Evolutionary conservation across 2,329 filamentous ascomycete species (phyloP).

Genomic region (Colletotrichum sp.): DNA sequence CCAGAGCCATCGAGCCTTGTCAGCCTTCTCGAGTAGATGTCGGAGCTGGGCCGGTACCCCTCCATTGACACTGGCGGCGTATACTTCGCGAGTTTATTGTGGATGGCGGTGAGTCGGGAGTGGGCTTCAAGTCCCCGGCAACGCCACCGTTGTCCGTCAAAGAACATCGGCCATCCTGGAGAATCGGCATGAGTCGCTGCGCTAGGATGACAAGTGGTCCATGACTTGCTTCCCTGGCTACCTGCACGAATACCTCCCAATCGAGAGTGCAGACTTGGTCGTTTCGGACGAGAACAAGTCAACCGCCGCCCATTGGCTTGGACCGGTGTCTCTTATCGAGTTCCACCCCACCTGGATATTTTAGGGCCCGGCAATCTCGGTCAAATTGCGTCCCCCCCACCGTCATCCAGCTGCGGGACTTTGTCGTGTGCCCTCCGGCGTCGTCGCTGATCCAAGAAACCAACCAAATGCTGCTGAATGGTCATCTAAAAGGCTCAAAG

Average conservation of each 20-base stretch:
- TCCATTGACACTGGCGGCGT: slow-evolving; percentile 1
- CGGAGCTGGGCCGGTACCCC: neutral
- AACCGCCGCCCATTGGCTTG: slow-evolving; percentile 2
- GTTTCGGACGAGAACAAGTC: slow-evolving; percentile 11
- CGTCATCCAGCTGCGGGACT: neutral
- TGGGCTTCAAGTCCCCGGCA: neutral
- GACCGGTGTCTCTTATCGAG: slow-evolving; percentile 10
- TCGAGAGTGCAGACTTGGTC: slow-evolving; percentile 4
- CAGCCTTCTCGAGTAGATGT: slow-evolving; percentile 5
- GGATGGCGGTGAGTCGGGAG: slow-evolving; percentile 20
- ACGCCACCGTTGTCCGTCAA: slow-evolving; percentile 1
- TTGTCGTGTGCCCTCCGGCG: slow-evolving; percentile 2
- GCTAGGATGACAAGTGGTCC: slow-evolving; percentile 1
- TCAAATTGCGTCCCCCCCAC: slow-evolving; percentile 19
- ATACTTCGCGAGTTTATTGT: neutral
- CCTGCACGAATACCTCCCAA: neutral
- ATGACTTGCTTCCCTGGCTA: slow-evolving; percentile 12
- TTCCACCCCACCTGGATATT: slow-evolving; percentile 11
- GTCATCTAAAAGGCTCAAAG: slow-evolving; percentile 3
- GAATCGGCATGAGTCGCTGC: slow-evolving; percentile 11
- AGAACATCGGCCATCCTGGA: slow-evolving; percentile 4
- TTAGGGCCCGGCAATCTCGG: slow-evolving; percentile 23
- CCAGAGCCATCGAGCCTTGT: neutral
- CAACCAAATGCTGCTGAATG: slow-evolving; percentile 10
- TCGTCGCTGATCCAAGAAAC: slow-evolving; percentile 4